Base-by-base conservation (phyloP, 176 grass and related monocot genomes). In the Carex kokanica region DNA sequence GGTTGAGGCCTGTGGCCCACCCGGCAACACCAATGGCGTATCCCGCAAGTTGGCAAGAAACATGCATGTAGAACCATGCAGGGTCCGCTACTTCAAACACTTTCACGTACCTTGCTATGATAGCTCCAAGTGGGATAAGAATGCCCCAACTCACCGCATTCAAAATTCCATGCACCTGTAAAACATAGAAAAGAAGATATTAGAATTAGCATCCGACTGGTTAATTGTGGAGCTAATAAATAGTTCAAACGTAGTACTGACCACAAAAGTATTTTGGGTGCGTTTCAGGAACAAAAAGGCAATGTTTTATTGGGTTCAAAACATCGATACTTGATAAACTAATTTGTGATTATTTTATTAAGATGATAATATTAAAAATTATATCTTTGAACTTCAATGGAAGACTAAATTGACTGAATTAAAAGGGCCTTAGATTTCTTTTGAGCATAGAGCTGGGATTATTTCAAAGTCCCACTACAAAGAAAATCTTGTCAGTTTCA, bases 101-200 rank as follows among this genome's bases (percentile, higher is more conserved):
- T 86, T 86, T 91, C 77, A 97, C 83, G 13, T 97, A 97, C 55
- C 94, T 89, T 5, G 94, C 89, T 15, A 91, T 85, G 56, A 93
- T 90, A 38, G 68, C 91, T 84, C 91, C 94, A 36, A 97, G 85
- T 38, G 94, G 94, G 31, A 97, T 65, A 1, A 97, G 86, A 72
- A 97, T 85, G 1, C 94, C 94, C 94, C 94, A 97, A 80, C 94
- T 91, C 71, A 93, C 91, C 17, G 89, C 91, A 86, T 93, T 97
- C 69, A 97, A 65, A 23, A 93, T 31, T 56, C 94, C 94, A 88
- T 97, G 94, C 7, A 90, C 89, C 94, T 97, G n/a, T 17, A 85
- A 2, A 27, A 78, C 2, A 53, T 53, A 31, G 52, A 32, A 63
- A 60, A 20, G 25, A 45, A 31, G 20, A 66, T 16, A 47, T 29